phyloP scores from a whole-genome alignment of 768 basidiomycete species.

The Lentinula guzmanii region DNA sequence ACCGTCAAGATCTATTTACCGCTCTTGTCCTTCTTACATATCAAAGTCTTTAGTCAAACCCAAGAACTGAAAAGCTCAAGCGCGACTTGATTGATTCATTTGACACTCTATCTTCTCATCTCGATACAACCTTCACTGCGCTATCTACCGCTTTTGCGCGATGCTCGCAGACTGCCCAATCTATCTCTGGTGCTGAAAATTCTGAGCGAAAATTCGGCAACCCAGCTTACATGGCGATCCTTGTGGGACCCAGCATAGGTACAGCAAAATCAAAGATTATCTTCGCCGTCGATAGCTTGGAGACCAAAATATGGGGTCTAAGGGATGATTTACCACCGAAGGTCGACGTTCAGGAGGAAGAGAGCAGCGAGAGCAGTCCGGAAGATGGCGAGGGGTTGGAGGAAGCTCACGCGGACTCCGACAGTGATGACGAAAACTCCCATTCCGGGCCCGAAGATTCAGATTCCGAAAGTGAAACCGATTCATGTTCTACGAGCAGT shows the following conservation, averaged over 20 bases:
- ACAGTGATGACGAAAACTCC: background rate
- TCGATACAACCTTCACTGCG: constrained; percentile 68
- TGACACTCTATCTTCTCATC: constrained; percentile 68
- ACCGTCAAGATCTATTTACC: background rate
- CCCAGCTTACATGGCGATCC: constrained; percentile 52
- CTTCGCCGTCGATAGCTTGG: constrained; percentile 59
- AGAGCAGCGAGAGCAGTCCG: constrained; percentile 12
- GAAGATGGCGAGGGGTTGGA: constrained; percentile 16
- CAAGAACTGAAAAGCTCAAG: constrained; percentile 47
- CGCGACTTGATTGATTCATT: constrained; percentile 58
- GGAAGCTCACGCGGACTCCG: background rate
- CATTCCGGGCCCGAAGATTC: constrained; percentile 1
- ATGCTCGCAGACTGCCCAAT: constrained; percentile 3
- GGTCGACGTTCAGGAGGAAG: constrained; percentile 3
- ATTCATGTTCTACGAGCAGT: constrained; percentile 5
- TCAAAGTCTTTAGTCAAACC: constrained; percentile 25
- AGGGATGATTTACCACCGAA: constrained; percentile 18
- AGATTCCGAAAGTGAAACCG: background rate
- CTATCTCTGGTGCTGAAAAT: constrained; percentile 1
- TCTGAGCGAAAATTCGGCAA: background rate
- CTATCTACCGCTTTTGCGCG: constrained; percentile 62
- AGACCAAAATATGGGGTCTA: constrained; percentile 38
- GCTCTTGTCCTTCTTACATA: background rate
- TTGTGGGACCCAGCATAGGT: constrained; percentile 61
- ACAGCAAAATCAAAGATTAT: constrained; percentile 58